Evolutionary conservation across 306 rosid genomes (phyloP).

Genomic region (Vicia sativa): DNA sequence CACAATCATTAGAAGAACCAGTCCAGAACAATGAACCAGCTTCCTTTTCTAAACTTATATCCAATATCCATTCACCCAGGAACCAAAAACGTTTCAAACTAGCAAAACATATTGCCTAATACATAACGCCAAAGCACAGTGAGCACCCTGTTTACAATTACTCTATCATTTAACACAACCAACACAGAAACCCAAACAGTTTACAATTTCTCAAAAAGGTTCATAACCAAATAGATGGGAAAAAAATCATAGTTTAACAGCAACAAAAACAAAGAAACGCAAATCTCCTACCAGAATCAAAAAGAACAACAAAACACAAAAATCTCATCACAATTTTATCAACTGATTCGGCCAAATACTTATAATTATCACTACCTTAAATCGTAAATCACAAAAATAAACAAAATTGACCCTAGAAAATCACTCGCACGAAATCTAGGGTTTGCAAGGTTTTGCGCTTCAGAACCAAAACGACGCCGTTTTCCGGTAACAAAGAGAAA

Average conservation of each 20-base stretch:
- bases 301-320: not conserved
- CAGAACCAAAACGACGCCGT: not conserved
- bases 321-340: not conserved
- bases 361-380: not conserved
- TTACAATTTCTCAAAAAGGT: not conserved
- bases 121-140: not conserved
- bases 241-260: not conserved
- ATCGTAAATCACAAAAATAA: not conserved
- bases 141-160: constrained; percentile 6
- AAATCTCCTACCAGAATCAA: not conserved
- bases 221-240: not conserved
- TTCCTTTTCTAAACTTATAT: constrained; percentile 3
- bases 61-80: not conserved
- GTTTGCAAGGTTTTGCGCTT: not conserved
- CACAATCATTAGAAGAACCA: not conserved
- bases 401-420: not conserved
- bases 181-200: not conserved
- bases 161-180: not conserved
- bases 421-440: constrained; percentile 14
- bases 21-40: constrained; percentile 7
- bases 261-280: not conserved
- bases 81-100: not conserved
- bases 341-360: not conserved
- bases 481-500: not conserved
- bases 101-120: not conserved